Evolutionary conservation across 1,139 yeast genomes (phyloP).

Genomic region (Yamadazyma triangularis): DNA sequence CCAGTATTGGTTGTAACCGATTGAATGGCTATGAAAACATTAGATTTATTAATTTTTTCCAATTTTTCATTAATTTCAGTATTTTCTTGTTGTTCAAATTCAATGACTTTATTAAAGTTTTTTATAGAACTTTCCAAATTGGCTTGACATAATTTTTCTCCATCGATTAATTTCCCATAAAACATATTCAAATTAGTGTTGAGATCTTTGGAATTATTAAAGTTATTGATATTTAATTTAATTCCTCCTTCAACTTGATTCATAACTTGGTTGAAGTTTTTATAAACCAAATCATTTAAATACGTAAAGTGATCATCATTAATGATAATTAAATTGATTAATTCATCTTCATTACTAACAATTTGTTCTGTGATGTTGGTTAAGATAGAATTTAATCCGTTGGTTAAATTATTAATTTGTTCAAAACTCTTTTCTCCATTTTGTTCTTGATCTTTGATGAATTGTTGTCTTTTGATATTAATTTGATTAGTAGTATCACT

Average conservation of each 20-base stretch:
- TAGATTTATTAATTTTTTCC: conserved; percentile 42
- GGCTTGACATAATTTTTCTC: conserved; percentile 86
- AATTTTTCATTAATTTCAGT: conserved; percentile 17
- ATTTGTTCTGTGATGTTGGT: conserved; percentile 42
- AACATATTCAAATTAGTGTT: conserved; percentile 59
- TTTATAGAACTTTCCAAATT: conserved; percentile 73
- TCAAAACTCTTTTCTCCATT: conserved; percentile 17
- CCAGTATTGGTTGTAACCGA: conserved; percentile 44
- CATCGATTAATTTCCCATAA: conserved; percentile 74
- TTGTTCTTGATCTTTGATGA: conserved; percentile 28
- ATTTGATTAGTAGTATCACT: conserved; percentile 40
- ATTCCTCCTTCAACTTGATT: conserved; percentile 91
- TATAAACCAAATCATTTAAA: conserved; percentile 59
- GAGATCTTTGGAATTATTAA: conserved; percentile 32
- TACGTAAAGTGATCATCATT: conserved; percentile 78
- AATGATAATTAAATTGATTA: conserved; percentile 47
- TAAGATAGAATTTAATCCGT: conserved; percentile 32
- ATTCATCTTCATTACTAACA: conserved; percentile 61
- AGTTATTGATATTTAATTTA: conserved; percentile 51
- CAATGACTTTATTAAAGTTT: conserved; percentile 27
- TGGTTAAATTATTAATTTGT: conserved; percentile 20
- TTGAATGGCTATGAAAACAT: conserved; percentile 75
- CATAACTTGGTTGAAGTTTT: conserved; percentile 79
- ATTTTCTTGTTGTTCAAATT: conserved; percentile 20
- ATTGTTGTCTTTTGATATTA: conserved; percentile 38